Evolutionary conservation across 2,329 filamentous ascomycete genomes (phyloP), one percentile per base, ranked within the genome.

Genomic region (Bertia moriformis): DNA sequence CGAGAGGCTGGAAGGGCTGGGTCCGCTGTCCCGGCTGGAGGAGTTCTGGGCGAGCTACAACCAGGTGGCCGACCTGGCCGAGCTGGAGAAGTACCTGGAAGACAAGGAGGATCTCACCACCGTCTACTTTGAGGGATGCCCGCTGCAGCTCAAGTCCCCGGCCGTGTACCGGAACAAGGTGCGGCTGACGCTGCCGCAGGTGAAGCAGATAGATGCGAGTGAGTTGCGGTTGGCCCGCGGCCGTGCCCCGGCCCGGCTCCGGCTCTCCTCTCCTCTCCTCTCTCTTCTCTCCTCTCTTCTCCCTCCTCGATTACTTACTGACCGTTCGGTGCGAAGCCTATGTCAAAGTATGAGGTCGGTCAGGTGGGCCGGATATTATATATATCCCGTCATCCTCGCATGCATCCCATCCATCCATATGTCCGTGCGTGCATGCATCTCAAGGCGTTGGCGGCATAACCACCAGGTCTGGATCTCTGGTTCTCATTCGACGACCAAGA

Each of bases 141-240:
- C 88, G 18, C 58, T 98, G 49, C 91, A 98, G 62, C 67, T 77
- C 43, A 71, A 70, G 40, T 75, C 73, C 3, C 83, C 83, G n/a
- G 83, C 84, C 1, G 61, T 95, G 44, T 98, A 98, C 60, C 69
- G 91, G 51, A 96, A 95, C 62, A 98, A 98, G 62, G 77, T 98
- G 33, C 72, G 81, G 42, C 61, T 98, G 56, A 83, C 87, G 22
- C 59, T 98, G 58, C 91, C 91, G 41, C 82, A 91, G 57, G 65
- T 98, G 39, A 73, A 73, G 55, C 88, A 98, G 65, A 95, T 98
- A 55, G 91, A 98, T 73, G 91, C 91, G 42, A 93, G 89, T 95
- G 68, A 76, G 87, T 84, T 24, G 18, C 43, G n/a, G n/a, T n/a
- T n/a, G n/a, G n/a, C n/a, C 30, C 12, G 4, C 7, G 10, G 38